phyloP scores from a whole-genome alignment of 805 yeast species.

The Novakomyces olei region DNA sequence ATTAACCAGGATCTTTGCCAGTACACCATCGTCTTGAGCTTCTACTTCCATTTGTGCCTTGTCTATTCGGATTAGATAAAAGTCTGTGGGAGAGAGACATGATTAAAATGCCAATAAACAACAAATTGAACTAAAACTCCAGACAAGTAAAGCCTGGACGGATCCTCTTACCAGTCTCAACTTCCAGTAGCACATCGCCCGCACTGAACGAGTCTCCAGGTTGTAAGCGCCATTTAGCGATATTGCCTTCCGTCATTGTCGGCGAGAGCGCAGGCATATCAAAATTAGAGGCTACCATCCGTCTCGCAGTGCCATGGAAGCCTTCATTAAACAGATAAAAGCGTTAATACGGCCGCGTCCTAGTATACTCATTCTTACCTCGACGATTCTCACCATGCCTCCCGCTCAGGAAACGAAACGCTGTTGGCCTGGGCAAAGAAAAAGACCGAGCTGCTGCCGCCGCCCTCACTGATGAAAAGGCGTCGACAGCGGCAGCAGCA shows the following conservation, averaged over 20 bases:
- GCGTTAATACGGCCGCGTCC: no score
- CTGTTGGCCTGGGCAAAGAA: no score
- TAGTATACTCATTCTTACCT: no score
- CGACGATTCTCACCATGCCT: slow-evolving; percentile 70
- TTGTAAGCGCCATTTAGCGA: slow-evolving; percentile 72
- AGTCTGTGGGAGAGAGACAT: no score
- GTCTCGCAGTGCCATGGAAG: slow-evolving; percentile 1
- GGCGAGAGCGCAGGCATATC: slow-evolving; percentile 99
- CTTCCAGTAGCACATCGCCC: slow-evolving; percentile 92
- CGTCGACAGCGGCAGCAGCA: no score
- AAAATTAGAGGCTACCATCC: slow-evolving; percentile 22
- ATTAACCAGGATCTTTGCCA: slow-evolving; percentile 47
- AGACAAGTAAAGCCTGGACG: no score
- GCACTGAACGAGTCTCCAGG: slow-evolving; percentile 46
- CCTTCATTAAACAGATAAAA: no score
- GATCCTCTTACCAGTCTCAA: slow-evolving; percentile 33
- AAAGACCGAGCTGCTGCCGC: no score
- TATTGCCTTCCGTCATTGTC: slow-evolving; percentile 90
- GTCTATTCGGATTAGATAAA: no score
- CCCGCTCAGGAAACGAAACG: slow-evolving; percentile 98
- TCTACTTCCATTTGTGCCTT: slow-evolving; percentile 96
- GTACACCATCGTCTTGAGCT: slow-evolving; percentile 83
- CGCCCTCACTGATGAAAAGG: no score
- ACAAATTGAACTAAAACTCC: no score
- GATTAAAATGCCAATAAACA: no score